These are phyloP conservation scores for Sarcomyxa edulis DNA, from an alignment of 768 basidiomycete genomes.

Conservation along the genomic window DNA sequence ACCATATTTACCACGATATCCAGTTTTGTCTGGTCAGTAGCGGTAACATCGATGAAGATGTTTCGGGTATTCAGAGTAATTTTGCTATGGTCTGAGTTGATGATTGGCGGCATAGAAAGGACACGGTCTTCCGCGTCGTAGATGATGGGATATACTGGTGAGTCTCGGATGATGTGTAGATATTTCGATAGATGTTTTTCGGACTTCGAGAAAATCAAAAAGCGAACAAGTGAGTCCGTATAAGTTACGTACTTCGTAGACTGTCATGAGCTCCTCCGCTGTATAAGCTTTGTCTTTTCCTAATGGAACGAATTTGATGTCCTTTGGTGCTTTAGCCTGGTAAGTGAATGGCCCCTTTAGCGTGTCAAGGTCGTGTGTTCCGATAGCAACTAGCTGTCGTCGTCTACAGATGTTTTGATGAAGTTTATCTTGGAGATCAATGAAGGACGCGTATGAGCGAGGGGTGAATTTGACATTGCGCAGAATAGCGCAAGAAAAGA, in stretches of 20 bases:
- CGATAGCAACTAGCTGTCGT: slow-evolving; percentile 90
- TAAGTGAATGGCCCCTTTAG: slow-evolving; percentile 85
- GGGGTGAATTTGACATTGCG: slow-evolving; percentile 88
- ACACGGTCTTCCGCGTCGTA: slow-evolving; percentile 88
- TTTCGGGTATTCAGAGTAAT: slow-evolving; percentile 92
- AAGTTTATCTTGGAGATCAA: slow-evolving; percentile 98
- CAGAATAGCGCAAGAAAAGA: slow-evolving; percentile 86
- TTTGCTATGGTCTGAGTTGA: slow-evolving; percentile 96
- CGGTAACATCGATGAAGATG: slow-evolving; percentile 95
- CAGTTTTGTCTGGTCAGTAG: slow-evolving; percentile 94
- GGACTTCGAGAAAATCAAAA: slow-evolving; percentile 40
- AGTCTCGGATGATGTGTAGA: slow-evolving; percentile 89
- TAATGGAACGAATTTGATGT: slow-evolving; percentile 90
- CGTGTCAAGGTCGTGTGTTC: slow-evolving; percentile 95
- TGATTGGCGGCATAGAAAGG: slow-evolving; percentile 96
- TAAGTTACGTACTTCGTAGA: slow-evolving; percentile 73
- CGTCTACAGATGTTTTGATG: slow-evolving; percentile 93
- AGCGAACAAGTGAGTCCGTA: not conserved
- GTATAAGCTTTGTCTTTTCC: slow-evolving; percentile 75
- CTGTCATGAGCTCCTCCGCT: slow-evolving; percentile 86
- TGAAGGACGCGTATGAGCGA: slow-evolving; percentile 91
- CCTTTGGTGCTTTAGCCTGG: slow-evolving; percentile 72
- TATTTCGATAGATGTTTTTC: slow-evolving; percentile 90
- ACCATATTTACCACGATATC: slow-evolving; percentile 94
- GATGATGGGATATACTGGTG: slow-evolving; percentile 96